These are phyloP conservation scores for Dichomitus squalens DNA, from an alignment of 1,284 basidiomycete genomes.

Conservation along the genomic window DNA sequence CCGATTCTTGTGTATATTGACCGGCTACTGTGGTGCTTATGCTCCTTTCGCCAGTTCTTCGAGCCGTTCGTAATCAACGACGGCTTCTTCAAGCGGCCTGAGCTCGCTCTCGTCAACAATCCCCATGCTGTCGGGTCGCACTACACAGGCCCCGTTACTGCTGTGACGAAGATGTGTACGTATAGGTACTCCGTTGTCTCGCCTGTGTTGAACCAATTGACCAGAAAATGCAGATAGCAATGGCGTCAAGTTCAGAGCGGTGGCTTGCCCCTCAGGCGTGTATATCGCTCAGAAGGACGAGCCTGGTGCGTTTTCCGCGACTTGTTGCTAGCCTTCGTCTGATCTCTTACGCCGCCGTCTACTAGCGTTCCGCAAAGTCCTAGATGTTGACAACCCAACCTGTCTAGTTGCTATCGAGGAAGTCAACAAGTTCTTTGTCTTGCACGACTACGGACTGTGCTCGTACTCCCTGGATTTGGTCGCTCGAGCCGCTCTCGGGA, in stretches of 20 bases:
- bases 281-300: slow-evolving; percentile 59
- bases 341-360: not conserved
- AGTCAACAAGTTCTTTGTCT: slow-evolving; percentile 69
- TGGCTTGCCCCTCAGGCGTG: slow-evolving; percentile 67
- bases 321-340: not conserved
- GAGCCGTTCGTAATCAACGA: slow-evolving; percentile 60
- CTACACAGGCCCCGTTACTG: slow-evolving; percentile 58
- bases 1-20: not conserved
- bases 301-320: slow-evolving; percentile 37
- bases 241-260: slow-evolving; percentile 51
- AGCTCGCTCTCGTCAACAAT: slow-evolving; percentile 27
- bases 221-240: not conserved
- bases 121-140: slow-evolving; percentile 30
- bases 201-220: not conserved
- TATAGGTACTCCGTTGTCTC: slow-evolving; percentile 9
- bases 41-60: slow-evolving; percentile 50
- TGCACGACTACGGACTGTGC: slow-evolving; percentile 55
- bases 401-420: slow-evolving; percentile 58
- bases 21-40: not conserved
- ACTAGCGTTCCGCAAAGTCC: slow-evolving; percentile 57
- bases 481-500: slow-evolving; percentile 54
- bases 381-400: slow-evolving; percentile 49
- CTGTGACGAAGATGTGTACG: slow-evolving; percentile 67
- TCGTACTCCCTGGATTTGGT: slow-evolving; percentile 74
- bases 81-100: slow-evolving; percentile 56